Conservation (phyloP, 192 early-diverging fungal genomes). For the Backusella mclennaniae region DNA sequence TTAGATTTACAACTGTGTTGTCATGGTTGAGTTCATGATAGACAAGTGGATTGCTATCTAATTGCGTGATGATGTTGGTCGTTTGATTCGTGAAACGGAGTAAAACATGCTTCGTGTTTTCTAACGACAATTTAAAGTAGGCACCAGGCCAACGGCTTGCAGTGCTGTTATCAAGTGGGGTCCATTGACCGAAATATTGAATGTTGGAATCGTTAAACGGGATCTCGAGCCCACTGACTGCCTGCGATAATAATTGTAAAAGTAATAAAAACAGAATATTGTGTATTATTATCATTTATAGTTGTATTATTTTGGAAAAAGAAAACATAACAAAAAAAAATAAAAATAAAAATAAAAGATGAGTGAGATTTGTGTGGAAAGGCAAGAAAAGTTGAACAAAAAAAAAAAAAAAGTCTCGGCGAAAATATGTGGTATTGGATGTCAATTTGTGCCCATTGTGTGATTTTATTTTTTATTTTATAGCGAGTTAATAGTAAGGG, state of each 20-base stretch:
- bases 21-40: not conserved
- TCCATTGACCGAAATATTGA: conserved; percentile 28
- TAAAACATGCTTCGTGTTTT: not conserved
- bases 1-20: not conserved
- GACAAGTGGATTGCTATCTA: not conserved
- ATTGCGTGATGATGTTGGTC: not conserved
- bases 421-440: not conserved
- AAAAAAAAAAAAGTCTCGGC: conserved; percentile 3
- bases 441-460: not conserved
- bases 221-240: not conserved
- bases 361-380: not conserved
- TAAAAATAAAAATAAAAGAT: not conserved
- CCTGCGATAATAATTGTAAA: conserved; percentile 1
- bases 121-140: conserved; percentile 18
- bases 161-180: not conserved
- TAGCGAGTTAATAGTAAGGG: not conserved
- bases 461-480: not conserved
- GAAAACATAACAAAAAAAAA: not conserved
- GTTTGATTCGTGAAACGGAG: conserved; percentile 10
- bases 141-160: conserved; percentile 33
- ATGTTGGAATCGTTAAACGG: conserved; percentile 16
- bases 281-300: not conserved
- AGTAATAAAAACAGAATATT: not conserved
- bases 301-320: not conserved
- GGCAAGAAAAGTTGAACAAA: not conserved